These are phyloP conservation scores for Akanthomyces dipterigenus DNA, from an alignment of 2,329 filamentous ascomycete species.

Conservation along the genomic window DNA sequence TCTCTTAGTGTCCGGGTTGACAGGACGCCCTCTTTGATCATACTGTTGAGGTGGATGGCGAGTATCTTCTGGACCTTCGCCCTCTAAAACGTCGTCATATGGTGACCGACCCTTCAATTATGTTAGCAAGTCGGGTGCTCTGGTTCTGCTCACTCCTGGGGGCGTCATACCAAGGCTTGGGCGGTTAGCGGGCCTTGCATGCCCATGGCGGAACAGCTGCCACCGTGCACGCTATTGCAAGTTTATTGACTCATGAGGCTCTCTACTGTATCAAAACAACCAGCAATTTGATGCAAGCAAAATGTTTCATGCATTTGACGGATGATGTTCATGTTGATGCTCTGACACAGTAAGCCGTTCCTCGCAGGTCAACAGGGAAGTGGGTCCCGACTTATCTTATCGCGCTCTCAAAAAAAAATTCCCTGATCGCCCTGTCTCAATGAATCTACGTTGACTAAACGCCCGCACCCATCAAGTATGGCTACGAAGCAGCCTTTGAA, in stretches of 20 bases:
- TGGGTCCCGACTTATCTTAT: conserved; percentile 11
- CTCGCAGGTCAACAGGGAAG: not conserved
- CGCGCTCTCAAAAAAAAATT: conserved; percentile 12
- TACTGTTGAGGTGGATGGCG: conserved; percentile 38
- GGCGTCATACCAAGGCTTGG: conserved; percentile 43
- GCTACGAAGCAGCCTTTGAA: conserved; percentile 59
- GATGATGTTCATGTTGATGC: conserved; percentile 4
- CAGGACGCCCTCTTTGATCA: conserved; percentile 48
- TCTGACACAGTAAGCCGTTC: not conserved
- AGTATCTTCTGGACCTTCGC: conserved; percentile 29
- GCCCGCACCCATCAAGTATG: conserved; percentile 34
- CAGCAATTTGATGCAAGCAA: conserved; percentile 10
- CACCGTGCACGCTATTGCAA: not conserved
- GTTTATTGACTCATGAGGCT: not conserved
- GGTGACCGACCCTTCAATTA: conserved; percentile 48
- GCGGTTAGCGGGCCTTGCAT: conserved; percentile 51
- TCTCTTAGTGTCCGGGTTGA: conserved; percentile 47
- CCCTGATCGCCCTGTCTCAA: not conserved
- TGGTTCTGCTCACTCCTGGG: not conserved
- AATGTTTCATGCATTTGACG: conserved; percentile 3
- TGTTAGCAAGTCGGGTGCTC: conserved; percentile 3
- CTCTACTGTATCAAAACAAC: not conserved
- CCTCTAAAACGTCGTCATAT: conserved; percentile 50
- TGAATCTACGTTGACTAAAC: not conserved
- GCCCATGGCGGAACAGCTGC: conserved; percentile 34